Evolutionary conservation across 352 stramenopile species (phyloP).

Genomic region (Pythium phragmiticola): DNA sequence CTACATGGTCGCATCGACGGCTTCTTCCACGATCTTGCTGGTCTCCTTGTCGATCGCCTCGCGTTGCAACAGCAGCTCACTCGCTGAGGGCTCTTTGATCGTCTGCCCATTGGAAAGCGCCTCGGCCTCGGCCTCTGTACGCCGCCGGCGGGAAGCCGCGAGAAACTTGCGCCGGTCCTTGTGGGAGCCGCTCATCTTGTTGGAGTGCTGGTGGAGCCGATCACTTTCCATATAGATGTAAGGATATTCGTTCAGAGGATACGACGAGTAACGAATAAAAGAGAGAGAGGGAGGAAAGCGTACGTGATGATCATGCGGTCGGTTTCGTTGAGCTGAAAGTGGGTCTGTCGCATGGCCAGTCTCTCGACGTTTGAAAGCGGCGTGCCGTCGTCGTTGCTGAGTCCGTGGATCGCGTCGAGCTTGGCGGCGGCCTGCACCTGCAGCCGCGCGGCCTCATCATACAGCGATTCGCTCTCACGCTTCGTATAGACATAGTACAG

Average conservation of each 20-base stretch:
- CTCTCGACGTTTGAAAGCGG: conserved; percentile 17
- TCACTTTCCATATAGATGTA: conserved; percentile 33
- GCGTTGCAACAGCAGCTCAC: conserved; percentile 3
- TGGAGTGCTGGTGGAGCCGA: conserved; percentile 73
- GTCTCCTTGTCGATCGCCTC: conserved; percentile 30
- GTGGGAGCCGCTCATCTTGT: conserved; percentile 57
- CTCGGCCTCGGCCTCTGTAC: conserved; percentile 31
- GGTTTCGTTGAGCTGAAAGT: conserved; percentile 58
- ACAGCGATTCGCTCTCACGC: conserved; percentile 53
- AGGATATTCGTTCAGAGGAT: neutral
- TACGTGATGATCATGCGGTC: conserved; percentile 78
- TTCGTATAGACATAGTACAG: conserved; percentile 69
- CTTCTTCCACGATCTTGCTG: conserved; percentile 33
- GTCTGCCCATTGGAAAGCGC: conserved; percentile 17
- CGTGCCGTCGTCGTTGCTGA: conserved; percentile 44
- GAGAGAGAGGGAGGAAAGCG: conserved; percentile 8
- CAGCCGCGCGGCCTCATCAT: conserved; percentile 64
- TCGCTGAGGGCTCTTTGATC: conserved; percentile 12
- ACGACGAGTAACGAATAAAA: neutral
- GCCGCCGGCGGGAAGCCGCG: conserved; percentile 29
- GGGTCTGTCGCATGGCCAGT: conserved; percentile 55
- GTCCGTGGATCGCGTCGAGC: conserved; percentile 54
- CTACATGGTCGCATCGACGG: conserved; percentile 55
- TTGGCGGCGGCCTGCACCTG: conserved; percentile 66
- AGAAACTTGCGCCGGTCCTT: conserved; percentile 79